phyloP scores from a whole-genome alignment of 2,329 filamentous ascomycete genomes.

The Coniochaeta sp. region DNA sequence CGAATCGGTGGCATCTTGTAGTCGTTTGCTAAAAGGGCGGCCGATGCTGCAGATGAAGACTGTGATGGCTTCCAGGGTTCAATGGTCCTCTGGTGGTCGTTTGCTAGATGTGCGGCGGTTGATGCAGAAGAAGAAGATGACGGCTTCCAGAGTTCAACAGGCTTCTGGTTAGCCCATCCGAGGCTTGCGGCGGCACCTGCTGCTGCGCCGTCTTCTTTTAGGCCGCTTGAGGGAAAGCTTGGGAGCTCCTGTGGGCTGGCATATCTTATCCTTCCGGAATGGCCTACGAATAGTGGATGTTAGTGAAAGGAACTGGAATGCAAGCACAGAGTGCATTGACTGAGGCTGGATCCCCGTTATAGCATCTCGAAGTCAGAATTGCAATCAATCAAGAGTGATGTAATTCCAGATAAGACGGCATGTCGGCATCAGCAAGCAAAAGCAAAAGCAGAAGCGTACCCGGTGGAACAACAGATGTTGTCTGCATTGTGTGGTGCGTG shows the following conservation, averaged over 20 bases:
- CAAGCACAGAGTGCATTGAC: not conserved
- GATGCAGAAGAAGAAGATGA: constrained; percentile 38
- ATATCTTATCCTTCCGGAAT: constrained; percentile 54
- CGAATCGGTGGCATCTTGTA: constrained; percentile 42
- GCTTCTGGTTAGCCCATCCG: constrained; percentile 63
- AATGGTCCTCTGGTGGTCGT: constrained; percentile 21
- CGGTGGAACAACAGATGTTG: not conserved
- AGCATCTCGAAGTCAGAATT: not conserved
- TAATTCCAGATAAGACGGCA: not conserved
- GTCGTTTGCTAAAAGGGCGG: constrained; percentile 36
- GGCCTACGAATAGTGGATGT: constrained; percentile 4
- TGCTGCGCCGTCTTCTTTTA: constrained; percentile 49
- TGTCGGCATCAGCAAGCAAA: not conserved
- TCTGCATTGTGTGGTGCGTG: constrained; percentile 2
- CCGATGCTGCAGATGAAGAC: constrained; percentile 40
- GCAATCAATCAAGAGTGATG: not conserved
- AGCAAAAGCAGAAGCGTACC: not conserved
- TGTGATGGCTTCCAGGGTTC: constrained; percentile 50
- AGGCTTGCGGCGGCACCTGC: constrained; percentile 69
- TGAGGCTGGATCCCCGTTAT: not conserved
- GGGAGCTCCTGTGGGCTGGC: constrained; percentile 67
- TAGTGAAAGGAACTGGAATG: not conserved
- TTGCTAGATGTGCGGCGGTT: constrained; percentile 20
- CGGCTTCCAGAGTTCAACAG: constrained; percentile 60
- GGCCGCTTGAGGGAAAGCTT: constrained; percentile 62